These are phyloP conservation scores for Lanmaoa pseudosensibilis DNA, from an alignment of 768 basidiomycete species.

Conservation along the genomic window DNA sequence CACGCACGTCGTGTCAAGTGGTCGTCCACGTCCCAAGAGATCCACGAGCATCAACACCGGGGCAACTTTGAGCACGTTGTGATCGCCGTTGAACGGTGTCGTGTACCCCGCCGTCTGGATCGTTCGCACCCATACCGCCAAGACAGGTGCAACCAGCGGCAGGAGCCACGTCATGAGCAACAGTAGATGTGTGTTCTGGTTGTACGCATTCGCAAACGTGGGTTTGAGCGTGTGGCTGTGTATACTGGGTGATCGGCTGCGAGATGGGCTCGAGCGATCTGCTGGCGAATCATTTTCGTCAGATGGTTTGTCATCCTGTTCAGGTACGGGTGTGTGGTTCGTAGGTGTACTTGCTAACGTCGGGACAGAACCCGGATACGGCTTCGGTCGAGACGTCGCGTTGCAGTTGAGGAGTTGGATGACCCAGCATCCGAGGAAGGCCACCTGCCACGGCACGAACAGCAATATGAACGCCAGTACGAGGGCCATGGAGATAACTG, in stretches of 20 bases:
- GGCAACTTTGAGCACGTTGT: slow-evolving; percentile 62
- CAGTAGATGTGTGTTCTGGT: slow-evolving; percentile 61
- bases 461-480: slow-evolving; percentile 68
- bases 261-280: neutral
- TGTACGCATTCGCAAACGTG: slow-evolving; percentile 32
- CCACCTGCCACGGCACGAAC: slow-evolving; percentile 90
- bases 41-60: slow-evolving; percentile 68
- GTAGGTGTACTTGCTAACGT: slow-evolving; percentile 28
- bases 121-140: slow-evolving; percentile 90
- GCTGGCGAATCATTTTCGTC: slow-evolving; percentile 15
- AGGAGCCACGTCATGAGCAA: slow-evolving; percentile 80
- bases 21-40: slow-evolving; percentile 51
- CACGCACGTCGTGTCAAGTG: slow-evolving; percentile 44
- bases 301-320: neutral
- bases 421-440: slow-evolving; percentile 81
- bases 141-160: slow-evolving; percentile 71
- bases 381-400: slow-evolving; percentile 18
- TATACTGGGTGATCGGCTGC: neutral
- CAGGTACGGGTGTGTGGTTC: slow-evolving; percentile 24
- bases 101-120: slow-evolving; percentile 75
- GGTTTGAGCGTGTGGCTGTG: neutral
- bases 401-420: slow-evolving; percentile 72
- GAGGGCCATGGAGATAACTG: slow-evolving; percentile 56
- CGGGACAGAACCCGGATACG: slow-evolving; percentile 24
- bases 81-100: slow-evolving; percentile 81